Evolutionary conservation across 2,329 filamentous ascomycete genomes (phyloP).

Genomic region (Phaeosphaeriaceae sp.): DNA sequence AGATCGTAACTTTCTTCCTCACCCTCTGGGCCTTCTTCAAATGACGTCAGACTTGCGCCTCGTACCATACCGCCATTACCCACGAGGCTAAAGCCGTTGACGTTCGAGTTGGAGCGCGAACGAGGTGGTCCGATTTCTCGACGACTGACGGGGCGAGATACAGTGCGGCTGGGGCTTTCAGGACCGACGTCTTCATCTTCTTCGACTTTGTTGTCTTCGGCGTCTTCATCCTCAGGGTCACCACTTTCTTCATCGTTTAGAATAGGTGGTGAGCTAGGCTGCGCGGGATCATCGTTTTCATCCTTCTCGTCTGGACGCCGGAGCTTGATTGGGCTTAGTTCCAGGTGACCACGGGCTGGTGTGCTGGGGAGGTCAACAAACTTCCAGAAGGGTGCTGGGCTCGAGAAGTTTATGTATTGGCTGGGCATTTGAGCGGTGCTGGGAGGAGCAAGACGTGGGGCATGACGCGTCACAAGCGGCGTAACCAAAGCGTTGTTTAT

Average conservation of each 20-base stretch:
- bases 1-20: constrained; percentile 57
- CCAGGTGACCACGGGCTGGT: constrained; percentile 58
- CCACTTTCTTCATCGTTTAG: constrained; percentile 31
- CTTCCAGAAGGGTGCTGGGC: constrained; percentile 87
- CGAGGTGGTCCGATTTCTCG: constrained; percentile 34
- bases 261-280: constrained; percentile 45
- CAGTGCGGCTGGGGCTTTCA: constrained; percentile 44
- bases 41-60: constrained; percentile 42
- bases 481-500: constrained; percentile 59
- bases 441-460: constrained; percentile 77
- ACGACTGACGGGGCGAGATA: constrained; percentile 44
- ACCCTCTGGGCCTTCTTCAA: constrained; percentile 50
- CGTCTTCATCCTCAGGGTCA: constrained; percentile 39
- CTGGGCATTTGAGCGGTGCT: constrained; percentile 82
- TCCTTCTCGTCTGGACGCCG: constrained; percentile 41
- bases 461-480: constrained; percentile 73
- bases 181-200: constrained; percentile 44
- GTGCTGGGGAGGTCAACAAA: constrained; percentile 80
- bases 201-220: constrained; percentile 35
- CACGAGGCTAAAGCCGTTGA: constrained; percentile 32
- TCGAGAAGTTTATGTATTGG: constrained; percentile 85
- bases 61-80: constrained; percentile 43
- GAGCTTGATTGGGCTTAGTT: constrained; percentile 46
- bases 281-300: constrained; percentile 36
- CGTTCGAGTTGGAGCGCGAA: constrained; percentile 40